Conservation (phyloP, 164 flowering plant species). For the Cinnamomum micranthum region DNA sequence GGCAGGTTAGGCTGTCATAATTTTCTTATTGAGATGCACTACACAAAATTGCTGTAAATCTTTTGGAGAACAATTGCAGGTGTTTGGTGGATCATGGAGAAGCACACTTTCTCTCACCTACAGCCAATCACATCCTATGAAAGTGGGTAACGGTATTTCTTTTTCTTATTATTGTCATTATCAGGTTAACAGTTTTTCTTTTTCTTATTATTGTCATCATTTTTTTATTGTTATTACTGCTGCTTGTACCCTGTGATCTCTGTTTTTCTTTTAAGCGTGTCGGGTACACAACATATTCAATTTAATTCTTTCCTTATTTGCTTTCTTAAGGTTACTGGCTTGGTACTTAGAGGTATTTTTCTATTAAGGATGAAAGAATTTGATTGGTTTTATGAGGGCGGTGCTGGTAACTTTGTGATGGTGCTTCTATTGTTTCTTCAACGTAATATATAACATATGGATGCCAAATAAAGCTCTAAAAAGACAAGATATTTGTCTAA, state of each 20-base stretch:
- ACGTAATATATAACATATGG: neutral
- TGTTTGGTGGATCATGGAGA: constrained; percentile 99
- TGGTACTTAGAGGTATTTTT: constrained; percentile 90
- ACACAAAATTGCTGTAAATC: neutral
- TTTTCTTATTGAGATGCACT: neutral
- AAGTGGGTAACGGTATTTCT: constrained; percentile 36
- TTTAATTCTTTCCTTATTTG: constrained; percentile 5
- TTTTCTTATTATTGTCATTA: neutral
- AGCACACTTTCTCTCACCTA: constrained; percentile 92
- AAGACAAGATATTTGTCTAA: no score
- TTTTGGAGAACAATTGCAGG: constrained; percentile 37
- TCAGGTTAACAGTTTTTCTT: no score
- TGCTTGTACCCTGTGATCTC: neutral
- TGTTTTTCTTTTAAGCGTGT: neutral
- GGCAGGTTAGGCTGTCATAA: constrained; percentile 59
- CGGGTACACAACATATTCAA: neutral
- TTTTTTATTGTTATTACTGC: neutral
- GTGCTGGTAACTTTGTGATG: constrained; percentile 66
- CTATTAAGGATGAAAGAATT: constrained; percentile 88
- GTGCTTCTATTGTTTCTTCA: neutral
- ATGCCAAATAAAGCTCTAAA: neutral
- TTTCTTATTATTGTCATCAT: neutral
- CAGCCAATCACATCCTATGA: constrained; percentile 87
- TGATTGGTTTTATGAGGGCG: constrained; percentile 99
- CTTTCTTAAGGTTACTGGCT: constrained; percentile 68